Conservation (phyloP, 768 basidiomycete species). For the Mycena pura region DNA sequence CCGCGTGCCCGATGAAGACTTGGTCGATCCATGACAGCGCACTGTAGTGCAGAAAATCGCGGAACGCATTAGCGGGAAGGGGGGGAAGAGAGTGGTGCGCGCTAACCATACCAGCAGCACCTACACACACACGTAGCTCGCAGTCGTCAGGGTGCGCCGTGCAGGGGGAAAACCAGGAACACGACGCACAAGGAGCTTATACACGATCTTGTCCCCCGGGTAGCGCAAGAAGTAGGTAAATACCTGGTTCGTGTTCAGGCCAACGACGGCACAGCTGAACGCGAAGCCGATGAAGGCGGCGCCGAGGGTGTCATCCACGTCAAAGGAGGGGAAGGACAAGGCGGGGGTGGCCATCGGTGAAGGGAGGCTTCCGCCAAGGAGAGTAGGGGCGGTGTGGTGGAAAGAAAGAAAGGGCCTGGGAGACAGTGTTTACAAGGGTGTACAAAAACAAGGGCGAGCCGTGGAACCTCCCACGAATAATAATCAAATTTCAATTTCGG, state of each 20-base stretch:
- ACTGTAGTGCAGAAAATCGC: conserved; percentile 35
- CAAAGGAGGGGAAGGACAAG: too few relatives aligned
- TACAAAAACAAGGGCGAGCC: too few relatives aligned
- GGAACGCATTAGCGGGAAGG: background rate
- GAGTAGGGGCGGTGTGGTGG: too few relatives aligned
- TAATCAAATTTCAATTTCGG: too few relatives aligned
- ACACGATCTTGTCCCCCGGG: conserved; percentile 38
- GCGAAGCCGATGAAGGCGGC: conserved; percentile 48
- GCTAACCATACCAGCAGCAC: conserved; percentile 39
- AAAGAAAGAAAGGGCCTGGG: too few relatives aligned
- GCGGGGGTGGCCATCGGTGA: too few relatives aligned
- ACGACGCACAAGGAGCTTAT: conserved; percentile 25
- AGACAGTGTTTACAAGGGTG: too few relatives aligned
- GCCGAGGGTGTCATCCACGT: conserved; percentile 48
- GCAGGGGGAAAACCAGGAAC: background rate
- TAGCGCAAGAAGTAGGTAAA: conserved; percentile 47
- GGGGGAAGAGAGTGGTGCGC: background rate
- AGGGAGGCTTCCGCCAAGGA: too few relatives aligned
- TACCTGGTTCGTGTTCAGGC: conserved; percentile 46
- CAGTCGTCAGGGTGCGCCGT: background rate
- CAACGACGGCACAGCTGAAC: conserved; percentile 47
- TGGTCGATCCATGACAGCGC: conserved; percentile 55
- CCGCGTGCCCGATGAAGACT: conserved; percentile 54
- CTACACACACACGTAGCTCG: conserved; percentile 23
- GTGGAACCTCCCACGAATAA: too few relatives aligned